Evolutionary conservation across 169 alveolate species (phyloP).

Genomic region (Plasmodium vivax): DNA sequence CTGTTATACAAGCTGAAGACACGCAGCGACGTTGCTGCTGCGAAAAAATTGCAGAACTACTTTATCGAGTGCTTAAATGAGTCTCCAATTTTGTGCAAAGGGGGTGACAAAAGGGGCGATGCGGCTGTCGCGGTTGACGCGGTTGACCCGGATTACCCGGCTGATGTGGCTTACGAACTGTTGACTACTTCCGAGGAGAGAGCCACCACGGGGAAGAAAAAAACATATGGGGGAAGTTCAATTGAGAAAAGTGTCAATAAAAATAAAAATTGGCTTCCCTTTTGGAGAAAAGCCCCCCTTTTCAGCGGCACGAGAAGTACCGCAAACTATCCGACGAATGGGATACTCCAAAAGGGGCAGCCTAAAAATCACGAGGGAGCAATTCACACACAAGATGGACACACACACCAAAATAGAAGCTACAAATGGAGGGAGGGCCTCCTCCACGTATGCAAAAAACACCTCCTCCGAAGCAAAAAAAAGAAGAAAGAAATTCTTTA

Average conservation of each 20-base stretch:
- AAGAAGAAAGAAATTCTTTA: conserved; percentile 10
- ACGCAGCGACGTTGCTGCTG: not conserved
- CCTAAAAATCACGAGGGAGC: not conserved
- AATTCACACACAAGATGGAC: not conserved
- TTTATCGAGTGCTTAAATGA: conserved; percentile 24
- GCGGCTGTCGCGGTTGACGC: too few relatives aligned
- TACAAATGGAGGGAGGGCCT: not conserved
- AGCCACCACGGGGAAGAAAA: not conserved
- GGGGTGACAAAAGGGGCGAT: not conserved
- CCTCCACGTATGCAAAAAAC: not conserved
- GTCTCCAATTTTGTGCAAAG: not conserved
- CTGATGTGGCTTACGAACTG: not conserved
- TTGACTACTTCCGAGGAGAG: not conserved
- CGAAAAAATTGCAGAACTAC: conserved; percentile 15
- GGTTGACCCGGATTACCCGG: too few relatives aligned
- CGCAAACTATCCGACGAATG: not conserved
- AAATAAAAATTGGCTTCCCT: not conserved
- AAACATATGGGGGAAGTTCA: not conserved
- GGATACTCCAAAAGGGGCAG: not conserved
- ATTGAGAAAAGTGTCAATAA: not conserved
- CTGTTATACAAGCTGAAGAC: conserved; percentile 12
- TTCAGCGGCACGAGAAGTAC: not conserved
- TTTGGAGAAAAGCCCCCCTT: not conserved
- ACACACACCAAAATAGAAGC: not conserved
- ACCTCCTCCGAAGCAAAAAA: not conserved